Base-by-base conservation (phyloP, 768 basidiomycete genomes). In the Rhodocollybia butyracea region DNA sequence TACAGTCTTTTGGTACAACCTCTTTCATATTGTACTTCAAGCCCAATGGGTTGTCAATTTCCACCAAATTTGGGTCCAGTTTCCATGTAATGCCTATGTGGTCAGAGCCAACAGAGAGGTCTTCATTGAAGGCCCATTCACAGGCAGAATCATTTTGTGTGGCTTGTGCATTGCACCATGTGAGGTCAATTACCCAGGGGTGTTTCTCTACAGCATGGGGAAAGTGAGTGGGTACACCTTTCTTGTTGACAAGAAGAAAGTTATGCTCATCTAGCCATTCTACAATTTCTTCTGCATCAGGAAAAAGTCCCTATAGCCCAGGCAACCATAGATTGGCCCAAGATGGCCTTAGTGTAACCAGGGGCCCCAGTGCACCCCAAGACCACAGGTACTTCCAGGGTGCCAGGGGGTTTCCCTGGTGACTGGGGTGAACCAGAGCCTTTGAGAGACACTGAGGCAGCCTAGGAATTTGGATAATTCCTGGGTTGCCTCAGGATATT, bases 131-230 rank as follows among this genome's bases (percentile, higher is more conserved):
- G 1, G 55, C 53, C 64, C 64, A 67, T 17, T 67, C 63, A 34
- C 57, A 19, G 34, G 62, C 54, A 19, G 58, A 56, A 22, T 51
- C 57, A 3, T 52, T 29, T 12, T 24, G 17, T 0, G 43, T 38
- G 5, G 64, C 62, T 29, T 26, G 31, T 2, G 32, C 12, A 32
- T 64, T 66, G 8, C 36, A 41, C 43, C 63, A 65, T 1, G 59
- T 59, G 5, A 66, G 58, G 59, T 66, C 63, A 2, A 65, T 57
- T 0, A 64, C 61, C 7, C 58, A 63, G 13, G 57, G 32, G 39
- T 36, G 24, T 24, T 54, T 43, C 0, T 21, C 41, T 21, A 15
- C 41, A 24, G 56, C 45, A 12, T 60, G 38, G 2, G 53, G 45
- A 22, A 54, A 57, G 57, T 61, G 60, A 2, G 61, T 65, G 3